These are phyloP conservation scores for Ceriops tagal DNA, from an alignment of 345 rosid genomes.

Conservation along the genomic window DNA sequence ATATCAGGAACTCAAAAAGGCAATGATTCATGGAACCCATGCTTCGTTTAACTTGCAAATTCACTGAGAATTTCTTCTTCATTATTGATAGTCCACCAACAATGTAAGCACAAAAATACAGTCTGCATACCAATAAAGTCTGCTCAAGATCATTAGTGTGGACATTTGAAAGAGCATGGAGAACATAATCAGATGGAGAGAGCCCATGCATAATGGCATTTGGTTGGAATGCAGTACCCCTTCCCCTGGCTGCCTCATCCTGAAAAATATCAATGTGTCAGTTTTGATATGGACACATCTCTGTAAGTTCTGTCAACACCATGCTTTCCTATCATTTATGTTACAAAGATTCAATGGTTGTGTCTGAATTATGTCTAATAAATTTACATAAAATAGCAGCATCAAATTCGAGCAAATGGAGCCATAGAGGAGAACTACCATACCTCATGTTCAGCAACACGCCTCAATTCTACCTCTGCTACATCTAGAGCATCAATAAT, in stretches of 20 bases:
- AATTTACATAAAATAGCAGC: background rate
- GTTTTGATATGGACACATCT: background rate
- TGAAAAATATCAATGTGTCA: slow-evolving; percentile 28
- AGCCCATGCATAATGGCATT: slow-evolving; percentile 68
- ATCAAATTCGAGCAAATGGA: background rate
- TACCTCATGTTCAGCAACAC: slow-evolving; percentile 73
- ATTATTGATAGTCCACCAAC: background rate
- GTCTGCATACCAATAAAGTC: slow-evolving; percentile 66
- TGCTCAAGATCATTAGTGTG: slow-evolving; percentile 85
- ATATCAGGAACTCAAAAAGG: background rate
- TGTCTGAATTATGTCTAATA: background rate
- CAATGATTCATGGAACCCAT: background rate
- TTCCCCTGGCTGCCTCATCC: slow-evolving; percentile 71
- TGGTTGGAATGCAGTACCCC: slow-evolving; percentile 52
- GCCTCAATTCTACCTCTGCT: slow-evolving; percentile 63
- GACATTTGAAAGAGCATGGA: slow-evolving; percentile 62
- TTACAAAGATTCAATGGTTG: background rate
- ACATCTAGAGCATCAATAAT: slow-evolving; percentile 74
- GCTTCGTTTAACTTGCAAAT: background rate
- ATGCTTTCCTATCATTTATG: background rate
- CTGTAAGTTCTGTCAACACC: background rate
- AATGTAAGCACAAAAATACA: background rate
- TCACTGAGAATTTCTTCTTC: background rate
- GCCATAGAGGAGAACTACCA: background rate
- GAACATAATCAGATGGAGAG: slow-evolving; percentile 75